Percentiles rank a stretch among this genome's conserved stretches.
Evolutionary conservation across 2,329 filamentous ascomycete genomes (phyloP).

Genomic region (Pseudogymnoascus sp.): DNA sequence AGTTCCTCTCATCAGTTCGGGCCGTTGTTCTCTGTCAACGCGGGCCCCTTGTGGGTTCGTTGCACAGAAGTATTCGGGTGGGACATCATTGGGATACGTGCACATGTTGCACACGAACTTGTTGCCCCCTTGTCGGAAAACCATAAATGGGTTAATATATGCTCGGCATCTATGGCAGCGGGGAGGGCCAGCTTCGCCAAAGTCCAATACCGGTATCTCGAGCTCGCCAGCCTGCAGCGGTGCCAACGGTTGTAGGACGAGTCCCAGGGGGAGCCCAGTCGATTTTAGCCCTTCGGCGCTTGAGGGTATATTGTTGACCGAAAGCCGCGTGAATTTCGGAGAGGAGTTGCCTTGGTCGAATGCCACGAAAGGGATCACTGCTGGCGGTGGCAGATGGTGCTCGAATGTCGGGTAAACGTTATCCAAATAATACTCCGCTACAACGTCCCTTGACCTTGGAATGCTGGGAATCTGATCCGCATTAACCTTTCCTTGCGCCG

Average conservation of each 20-base stretch:
- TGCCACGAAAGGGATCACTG: slow-evolving; percentile 81
- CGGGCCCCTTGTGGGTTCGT: slow-evolving; percentile 79
- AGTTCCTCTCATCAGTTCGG: slow-evolving; percentile 82
- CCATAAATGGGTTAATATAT: slow-evolving; percentile 99
- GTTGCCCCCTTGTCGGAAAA: slow-evolving; percentile 86
- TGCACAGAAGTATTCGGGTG: slow-evolving; percentile 86
- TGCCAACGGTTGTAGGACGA: slow-evolving; percentile 83
- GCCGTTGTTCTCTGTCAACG: slow-evolving; percentile 78
- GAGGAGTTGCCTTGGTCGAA: slow-evolving; percentile 95
- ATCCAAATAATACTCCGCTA: slow-evolving; percentile 74
- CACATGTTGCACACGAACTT: slow-evolving; percentile 98
- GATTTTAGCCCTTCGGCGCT: slow-evolving; percentile 69
- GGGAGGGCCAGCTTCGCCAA: slow-evolving; percentile 82
- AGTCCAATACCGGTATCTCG: slow-evolving; percentile 85
- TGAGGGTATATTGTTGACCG: slow-evolving; percentile 85
- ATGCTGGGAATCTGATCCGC: slow-evolving; percentile 90
- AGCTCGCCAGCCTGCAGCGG: slow-evolving; percentile 74
- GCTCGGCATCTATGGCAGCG: slow-evolving; percentile 86
- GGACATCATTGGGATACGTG: slow-evolving; percentile 90
- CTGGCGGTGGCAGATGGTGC: slow-evolving; percentile 81
- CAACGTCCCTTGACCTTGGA: slow-evolving; percentile 70
- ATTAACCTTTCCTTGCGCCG: slow-evolving; percentile 68
- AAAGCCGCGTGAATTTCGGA: slow-evolving; percentile 85
- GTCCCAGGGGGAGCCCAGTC: slow-evolving; percentile 76
- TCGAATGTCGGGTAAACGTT: slow-evolving; percentile 95